Evolutionary conservation across 805 yeast species (phyloP).

Genomic region (Zygosaccharomyces gambellarensis): DNA sequence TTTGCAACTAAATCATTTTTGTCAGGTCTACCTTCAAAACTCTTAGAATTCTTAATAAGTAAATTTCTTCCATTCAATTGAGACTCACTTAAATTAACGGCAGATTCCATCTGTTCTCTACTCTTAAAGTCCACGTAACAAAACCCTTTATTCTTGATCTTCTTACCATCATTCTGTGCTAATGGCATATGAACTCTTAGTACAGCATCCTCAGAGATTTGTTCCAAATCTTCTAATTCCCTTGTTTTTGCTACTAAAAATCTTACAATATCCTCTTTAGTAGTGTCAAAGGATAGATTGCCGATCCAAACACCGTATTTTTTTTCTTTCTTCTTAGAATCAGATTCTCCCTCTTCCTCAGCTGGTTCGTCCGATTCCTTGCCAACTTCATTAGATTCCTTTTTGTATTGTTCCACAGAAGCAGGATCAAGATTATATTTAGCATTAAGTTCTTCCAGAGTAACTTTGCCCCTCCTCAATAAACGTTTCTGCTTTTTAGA

Average conservation of each 20-base stretch:
- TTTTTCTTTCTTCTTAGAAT: conserved; percentile 23
- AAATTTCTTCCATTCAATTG: conserved; percentile 79
- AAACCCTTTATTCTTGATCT: conserved; percentile 65
- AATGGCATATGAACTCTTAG: conserved; percentile 78
- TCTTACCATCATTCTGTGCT: conserved; percentile 50
- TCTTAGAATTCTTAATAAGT: conserved; percentile 72
- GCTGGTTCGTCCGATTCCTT: conserved; percentile 35
- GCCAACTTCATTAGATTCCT: conserved; percentile 34
- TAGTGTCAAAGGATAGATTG: conserved; percentile 79
- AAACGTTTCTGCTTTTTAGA: conserved; percentile 89
- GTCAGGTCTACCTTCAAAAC: conserved; percentile 84
- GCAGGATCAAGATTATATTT: conserved; percentile 38
- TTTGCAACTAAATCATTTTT: conserved; percentile 43
- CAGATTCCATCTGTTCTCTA: conserved; percentile 54
- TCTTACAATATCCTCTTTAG: conserved; percentile 63
- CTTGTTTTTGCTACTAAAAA: conserved; percentile 60
- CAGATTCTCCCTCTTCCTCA: conserved; percentile 25
- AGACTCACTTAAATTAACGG: conserved; percentile 63
- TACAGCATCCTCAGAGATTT: conserved; percentile 54
- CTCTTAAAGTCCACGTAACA: conserved; percentile 81
- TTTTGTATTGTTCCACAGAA: conserved; percentile 34
- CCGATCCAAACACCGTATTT: conserved; percentile 91
- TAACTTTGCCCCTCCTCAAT: conserved; percentile 69
- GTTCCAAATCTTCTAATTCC: conserved; percentile 34
- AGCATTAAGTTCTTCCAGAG: conserved; percentile 50